Evolutionary conservation across 2,329 filamentous ascomycete species (phyloP).

Genomic region (Aspergillus sp.): DNA sequence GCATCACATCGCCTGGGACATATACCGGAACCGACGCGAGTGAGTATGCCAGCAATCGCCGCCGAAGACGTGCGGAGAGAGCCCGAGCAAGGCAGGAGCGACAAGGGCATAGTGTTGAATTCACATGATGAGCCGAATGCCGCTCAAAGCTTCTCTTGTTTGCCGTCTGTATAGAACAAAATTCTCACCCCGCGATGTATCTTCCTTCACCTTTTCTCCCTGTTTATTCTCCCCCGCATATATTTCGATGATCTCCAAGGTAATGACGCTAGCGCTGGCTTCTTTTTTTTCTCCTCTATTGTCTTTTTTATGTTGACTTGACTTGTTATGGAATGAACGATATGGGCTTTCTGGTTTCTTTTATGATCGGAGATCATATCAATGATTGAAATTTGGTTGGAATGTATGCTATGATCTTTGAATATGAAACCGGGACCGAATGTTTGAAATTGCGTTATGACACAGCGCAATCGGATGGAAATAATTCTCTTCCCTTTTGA

Average conservation of each 20-base stretch:
- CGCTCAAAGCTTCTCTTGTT: neutral
- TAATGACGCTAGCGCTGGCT: constrained; percentile 11
- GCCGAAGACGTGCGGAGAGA: constrained; percentile 54
- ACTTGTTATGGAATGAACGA: neutral
- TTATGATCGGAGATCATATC: neutral
- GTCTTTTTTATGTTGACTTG: neutral
- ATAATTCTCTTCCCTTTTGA: neutral
- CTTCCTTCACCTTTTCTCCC: neutral
- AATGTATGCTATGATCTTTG: neutral
- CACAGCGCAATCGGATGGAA: neutral
- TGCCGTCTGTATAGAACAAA: constrained; percentile 10
- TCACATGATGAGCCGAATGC: constrained; percentile 36
- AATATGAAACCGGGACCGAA: neutral
- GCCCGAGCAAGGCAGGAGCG: constrained; percentile 47
- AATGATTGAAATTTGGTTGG: neutral
- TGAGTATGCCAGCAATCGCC: constrained; percentile 55
- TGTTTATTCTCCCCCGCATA: neutral
- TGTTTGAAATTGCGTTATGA: neutral
- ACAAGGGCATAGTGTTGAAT: constrained; percentile 47
- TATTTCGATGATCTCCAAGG: constrained; percentile 2
- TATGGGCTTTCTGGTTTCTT: neutral
- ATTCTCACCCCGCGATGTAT: constrained; percentile 6
- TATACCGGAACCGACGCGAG: constrained; percentile 50
- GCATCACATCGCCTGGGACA: constrained; percentile 43
- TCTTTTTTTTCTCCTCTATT: neutral